Percentiles rank a stretch among this genome's conserved stretches.
These are phyloP conservation scores for Solanum hybrid DNA, from an alignment of 305 asterid species.

Conservation along the genomic window DNA sequence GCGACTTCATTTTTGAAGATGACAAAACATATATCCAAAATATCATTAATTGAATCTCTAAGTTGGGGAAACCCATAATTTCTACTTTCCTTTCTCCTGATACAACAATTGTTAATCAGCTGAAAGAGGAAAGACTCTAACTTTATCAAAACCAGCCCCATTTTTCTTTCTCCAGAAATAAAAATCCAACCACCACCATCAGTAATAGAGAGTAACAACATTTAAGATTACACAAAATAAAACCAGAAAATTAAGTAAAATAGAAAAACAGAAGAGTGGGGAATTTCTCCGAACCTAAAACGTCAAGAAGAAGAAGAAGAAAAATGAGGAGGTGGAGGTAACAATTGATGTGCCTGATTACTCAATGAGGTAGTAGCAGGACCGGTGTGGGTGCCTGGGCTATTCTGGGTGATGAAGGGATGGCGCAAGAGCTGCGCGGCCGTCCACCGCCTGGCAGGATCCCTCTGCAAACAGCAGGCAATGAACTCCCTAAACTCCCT, in stretches of 20 bases:
- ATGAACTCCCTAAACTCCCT: conserved; percentile 68
- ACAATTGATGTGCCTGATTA: conserved; percentile 45
- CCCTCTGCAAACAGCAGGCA: conserved; percentile 67
- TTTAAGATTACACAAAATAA: conserved; percentile 13
- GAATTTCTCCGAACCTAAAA: background rate
- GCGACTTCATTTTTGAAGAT: background rate
- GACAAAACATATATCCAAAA: background rate
- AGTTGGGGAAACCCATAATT: background rate
- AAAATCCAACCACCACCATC: conserved; percentile 6
- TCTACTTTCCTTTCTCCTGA: conserved; percentile 6
- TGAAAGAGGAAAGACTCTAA: background rate
- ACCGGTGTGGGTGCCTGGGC: conserved; percentile 21
- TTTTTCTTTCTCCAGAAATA: background rate
- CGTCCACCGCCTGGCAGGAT: conserved; percentile 62
- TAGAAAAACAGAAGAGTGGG: background rate
- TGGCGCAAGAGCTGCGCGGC: conserved; percentile 58
- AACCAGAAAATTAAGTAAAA: conserved; percentile 12
- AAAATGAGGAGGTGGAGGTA: conserved; percentile 65
- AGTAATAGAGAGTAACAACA: background rate
- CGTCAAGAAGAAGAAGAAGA: conserved; percentile 44
- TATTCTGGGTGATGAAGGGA: conserved; percentile 58
- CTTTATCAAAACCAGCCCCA: conserved; percentile 6
- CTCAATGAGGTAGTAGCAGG: conserved; percentile 2
- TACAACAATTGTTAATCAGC: conserved; percentile 2
- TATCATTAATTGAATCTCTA: background rate